Conservation (phyloP, 257 asterid species). For the Salvia miltiorrhiza region DNA sequence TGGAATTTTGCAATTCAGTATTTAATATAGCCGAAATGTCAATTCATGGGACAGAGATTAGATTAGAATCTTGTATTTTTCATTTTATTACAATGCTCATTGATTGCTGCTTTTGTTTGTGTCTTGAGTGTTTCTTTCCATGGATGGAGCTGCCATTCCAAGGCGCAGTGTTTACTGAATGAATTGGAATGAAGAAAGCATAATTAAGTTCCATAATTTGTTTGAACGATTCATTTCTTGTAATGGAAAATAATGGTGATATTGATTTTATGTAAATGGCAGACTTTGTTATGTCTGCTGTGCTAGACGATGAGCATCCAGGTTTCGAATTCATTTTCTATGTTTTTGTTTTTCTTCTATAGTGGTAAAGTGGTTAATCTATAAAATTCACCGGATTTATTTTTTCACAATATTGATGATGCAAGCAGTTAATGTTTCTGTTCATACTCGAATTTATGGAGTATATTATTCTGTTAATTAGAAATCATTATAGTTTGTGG, state of each 20-base stretch:
- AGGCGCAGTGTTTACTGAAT: not conserved
- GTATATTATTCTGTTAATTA: no score
- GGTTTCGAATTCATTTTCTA: constrained; percentile 35
- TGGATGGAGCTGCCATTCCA: not conserved
- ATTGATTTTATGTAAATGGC: no score
- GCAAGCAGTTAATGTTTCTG: no score
- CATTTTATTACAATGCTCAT: not conserved
- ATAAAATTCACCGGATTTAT: no score
- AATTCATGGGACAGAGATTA: not conserved
- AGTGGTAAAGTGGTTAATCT: no score
- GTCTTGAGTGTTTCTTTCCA: not conserved
- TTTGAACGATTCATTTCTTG: not conserved
- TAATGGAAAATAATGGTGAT: not conserved
- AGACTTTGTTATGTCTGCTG: constrained; percentile 69
- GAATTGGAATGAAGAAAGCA: no score
- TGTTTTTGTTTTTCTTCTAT: no score
- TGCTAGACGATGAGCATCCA: constrained; percentile 69
- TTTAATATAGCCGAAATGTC: not conserved
- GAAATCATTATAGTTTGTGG: no score
- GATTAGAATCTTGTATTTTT: not conserved
- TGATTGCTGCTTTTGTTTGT: not conserved
- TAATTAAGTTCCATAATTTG: not conserved
- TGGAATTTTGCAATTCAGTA: no score
- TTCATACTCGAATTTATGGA: no score
- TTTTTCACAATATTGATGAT: no score